phyloP scores from a whole-genome alignment of 208 protist genomes.

The Borovskyia barvae region DNA sequence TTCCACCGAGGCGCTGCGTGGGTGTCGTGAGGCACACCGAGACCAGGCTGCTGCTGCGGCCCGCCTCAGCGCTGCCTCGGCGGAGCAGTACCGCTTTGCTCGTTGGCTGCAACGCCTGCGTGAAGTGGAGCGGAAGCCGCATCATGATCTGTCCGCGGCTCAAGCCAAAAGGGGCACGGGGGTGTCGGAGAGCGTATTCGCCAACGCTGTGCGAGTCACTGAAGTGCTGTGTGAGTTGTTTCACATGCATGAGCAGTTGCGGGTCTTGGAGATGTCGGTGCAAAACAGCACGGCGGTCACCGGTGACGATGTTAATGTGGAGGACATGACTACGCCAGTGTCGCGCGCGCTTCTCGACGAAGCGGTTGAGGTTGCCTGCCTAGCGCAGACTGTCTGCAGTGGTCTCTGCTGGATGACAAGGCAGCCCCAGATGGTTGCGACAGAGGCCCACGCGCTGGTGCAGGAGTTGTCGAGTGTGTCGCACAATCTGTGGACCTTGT shows the following conservation, averaged over 20 bases:
- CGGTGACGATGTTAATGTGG: not conserved
- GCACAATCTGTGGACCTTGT: slow-evolving; percentile 69
- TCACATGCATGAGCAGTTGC: slow-evolving; percentile 40
- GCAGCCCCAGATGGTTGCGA: slow-evolving; percentile 36
- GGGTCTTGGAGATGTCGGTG: slow-evolving; percentile 33
- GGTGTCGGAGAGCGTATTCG: slow-evolving; percentile 70
- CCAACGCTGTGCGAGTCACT: slow-evolving; percentile 33
- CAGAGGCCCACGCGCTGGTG: slow-evolving; percentile 25
- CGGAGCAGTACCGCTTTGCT: slow-evolving; percentile 66
- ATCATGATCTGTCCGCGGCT: slow-evolving; percentile 83
- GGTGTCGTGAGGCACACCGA: slow-evolving; percentile 38
- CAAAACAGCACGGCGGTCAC: slow-evolving; percentile 16
- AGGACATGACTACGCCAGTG: not conserved
- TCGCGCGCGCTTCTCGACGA: slow-evolving; percentile 40
- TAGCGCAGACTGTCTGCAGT: slow-evolving; percentile 47
- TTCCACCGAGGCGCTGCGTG: slow-evolving; percentile 55
- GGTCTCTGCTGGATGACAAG: slow-evolving; percentile 57
- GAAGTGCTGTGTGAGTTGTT: slow-evolving; percentile 33
- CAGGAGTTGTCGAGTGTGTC: slow-evolving; percentile 33
- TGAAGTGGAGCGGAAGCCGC: slow-evolving; percentile 70
- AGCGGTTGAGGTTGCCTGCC: slow-evolving; percentile 43
- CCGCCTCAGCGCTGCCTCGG: slow-evolving; percentile 32
- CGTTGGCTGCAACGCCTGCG: slow-evolving; percentile 88
- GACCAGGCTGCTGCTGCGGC: slow-evolving; percentile 18
- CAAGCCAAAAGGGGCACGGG: slow-evolving; percentile 78